Conservation (phyloP, 139 green algal species). For the Tetradesmus lagerheimii region DNA sequence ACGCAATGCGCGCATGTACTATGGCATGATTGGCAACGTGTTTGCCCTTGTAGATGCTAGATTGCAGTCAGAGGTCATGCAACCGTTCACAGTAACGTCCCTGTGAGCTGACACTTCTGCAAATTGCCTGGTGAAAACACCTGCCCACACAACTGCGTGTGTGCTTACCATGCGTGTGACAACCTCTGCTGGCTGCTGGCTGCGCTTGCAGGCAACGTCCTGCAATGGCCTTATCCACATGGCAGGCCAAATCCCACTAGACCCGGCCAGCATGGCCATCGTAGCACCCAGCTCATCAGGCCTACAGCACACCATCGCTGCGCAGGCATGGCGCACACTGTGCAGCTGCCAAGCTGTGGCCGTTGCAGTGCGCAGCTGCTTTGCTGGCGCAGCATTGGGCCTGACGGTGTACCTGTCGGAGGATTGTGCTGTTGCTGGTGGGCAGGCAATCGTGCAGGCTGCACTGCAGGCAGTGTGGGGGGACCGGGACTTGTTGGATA, state of each 20-base stretch:
- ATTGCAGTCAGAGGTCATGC: no score
- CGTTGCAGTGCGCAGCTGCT: constrained; percentile 64
- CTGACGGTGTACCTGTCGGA: constrained; percentile 69
- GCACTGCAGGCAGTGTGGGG: not conserved
- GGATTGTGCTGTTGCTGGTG: constrained; percentile 21
- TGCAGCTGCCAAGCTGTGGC: constrained; percentile 75
- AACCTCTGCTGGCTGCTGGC: not conserved
- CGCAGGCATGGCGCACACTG: constrained; percentile 54
- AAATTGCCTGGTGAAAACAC: no score
- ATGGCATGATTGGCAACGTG: no score
- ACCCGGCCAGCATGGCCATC: constrained; percentile 81
- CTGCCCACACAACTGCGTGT: no score
- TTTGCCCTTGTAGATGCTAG: no score
- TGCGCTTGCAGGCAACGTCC: constrained; percentile 59
- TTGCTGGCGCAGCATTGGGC: constrained; percentile 59
- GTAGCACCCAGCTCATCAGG: constrained; percentile 37
- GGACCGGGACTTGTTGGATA: not conserved
- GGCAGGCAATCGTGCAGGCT: constrained; percentile 18
- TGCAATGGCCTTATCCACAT: constrained; percentile 62
- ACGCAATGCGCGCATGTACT: not conserved
- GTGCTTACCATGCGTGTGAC: no score
- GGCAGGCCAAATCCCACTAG: constrained; percentile 73
- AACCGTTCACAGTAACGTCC: no score
- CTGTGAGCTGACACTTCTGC: no score
- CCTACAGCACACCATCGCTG: constrained; percentile 12